Conservation (phyloP, 108 stramenopile genomes). For the Epithemia pelagica region DNA sequence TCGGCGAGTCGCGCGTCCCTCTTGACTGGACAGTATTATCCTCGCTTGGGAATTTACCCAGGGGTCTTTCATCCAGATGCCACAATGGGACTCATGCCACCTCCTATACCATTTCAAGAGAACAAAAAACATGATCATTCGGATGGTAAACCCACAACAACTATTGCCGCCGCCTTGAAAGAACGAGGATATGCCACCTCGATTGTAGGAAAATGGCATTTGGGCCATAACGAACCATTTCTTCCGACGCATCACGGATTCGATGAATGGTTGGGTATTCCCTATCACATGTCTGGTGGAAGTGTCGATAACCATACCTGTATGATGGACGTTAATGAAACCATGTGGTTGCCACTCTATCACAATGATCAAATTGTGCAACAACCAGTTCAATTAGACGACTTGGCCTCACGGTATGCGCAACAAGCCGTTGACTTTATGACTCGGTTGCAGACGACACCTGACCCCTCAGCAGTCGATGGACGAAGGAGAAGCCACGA, state of each 20-base stretch:
- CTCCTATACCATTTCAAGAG: not conserved
- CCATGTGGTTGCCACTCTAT: slow-evolving; percentile 62
- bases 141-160: slow-evolving; percentile 13
- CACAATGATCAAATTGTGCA: slow-evolving; percentile 37
- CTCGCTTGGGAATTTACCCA: slow-evolving; percentile 56
- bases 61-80: slow-evolving; percentile 56
- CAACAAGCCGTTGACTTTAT: slow-evolving; percentile 28
- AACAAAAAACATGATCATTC: not conserved
- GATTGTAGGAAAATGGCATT: slow-evolving; percentile 80
- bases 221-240: slow-evolving; percentile 46
- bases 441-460: too few relatives aligned
- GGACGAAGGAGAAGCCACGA: too few relatives aligned
- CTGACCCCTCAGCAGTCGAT: too few relatives aligned
- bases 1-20: slow-evolving; percentile 58
- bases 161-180: slow-evolving; percentile 46
- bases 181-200: slow-evolving; percentile 56
- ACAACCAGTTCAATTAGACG: slow-evolving; percentile 46
- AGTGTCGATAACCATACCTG: slow-evolving; percentile 53
- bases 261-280: slow-evolving; percentile 72
- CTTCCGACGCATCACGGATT: slow-evolving; percentile 73
- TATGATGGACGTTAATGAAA: slow-evolving; percentile 30
- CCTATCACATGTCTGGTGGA: slow-evolving; percentile 69
- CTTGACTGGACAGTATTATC: slow-evolving; percentile 61
- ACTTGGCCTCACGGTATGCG: slow-evolving; percentile 39
- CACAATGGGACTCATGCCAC: slow-evolving; percentile 40